phyloP scores from a whole-genome alignment of 2,329 filamentous ascomycete species.

The Chaetomiaceae sp. region DNA sequence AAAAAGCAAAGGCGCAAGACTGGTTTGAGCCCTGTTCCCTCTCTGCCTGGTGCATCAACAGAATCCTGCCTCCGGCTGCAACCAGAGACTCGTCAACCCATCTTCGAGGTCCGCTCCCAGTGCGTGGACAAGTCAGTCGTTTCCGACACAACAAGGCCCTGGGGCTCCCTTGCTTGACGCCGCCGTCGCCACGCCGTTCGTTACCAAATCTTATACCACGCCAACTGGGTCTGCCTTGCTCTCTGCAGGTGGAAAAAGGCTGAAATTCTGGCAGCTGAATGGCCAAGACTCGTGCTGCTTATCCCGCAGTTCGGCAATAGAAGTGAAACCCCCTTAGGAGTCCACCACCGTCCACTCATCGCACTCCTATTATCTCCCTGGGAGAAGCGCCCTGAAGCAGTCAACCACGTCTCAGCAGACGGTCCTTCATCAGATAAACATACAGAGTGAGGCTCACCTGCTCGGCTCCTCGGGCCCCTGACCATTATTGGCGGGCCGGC shows the following conservation, averaged over 20 bases:
- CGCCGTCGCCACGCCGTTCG: conserved; percentile 21
- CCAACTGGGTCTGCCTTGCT: conserved; percentile 4
- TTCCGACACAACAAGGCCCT: conserved; percentile 11
- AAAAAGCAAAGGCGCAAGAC: conserved; percentile 6
- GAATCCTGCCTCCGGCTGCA: background rate
- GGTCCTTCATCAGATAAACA: conserved; percentile 6
- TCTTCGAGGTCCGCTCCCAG: conserved; percentile 20
- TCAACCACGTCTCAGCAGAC: conserved; percentile 14
- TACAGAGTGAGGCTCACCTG: conserved; percentile 18
- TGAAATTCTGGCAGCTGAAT: conserved; percentile 23
- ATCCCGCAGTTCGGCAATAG: conserved; percentile 24
- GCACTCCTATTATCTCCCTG: background rate
- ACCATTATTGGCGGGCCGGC: conserved; percentile 1
- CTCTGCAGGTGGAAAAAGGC: conserved; percentile 9
- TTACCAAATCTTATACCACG: conserved; percentile 16
- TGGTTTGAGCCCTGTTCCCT: background rate
- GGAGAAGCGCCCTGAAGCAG: background rate
- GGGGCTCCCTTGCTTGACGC: conserved; percentile 15
- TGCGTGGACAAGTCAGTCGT: conserved; percentile 18
- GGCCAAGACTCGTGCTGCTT: conserved; percentile 22
- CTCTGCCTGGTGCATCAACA: background rate
- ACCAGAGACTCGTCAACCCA: conserved; percentile 6
- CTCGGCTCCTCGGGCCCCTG: conserved; percentile 3
- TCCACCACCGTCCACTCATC: conserved; percentile 9
- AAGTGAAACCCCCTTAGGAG: conserved; percentile 9